Evolutionary conservation across 2,329 filamentous ascomycete genomes (phyloP), one percentile per base, ranked within the genome.

Genomic region (Aspergillus glaucus): DNA sequence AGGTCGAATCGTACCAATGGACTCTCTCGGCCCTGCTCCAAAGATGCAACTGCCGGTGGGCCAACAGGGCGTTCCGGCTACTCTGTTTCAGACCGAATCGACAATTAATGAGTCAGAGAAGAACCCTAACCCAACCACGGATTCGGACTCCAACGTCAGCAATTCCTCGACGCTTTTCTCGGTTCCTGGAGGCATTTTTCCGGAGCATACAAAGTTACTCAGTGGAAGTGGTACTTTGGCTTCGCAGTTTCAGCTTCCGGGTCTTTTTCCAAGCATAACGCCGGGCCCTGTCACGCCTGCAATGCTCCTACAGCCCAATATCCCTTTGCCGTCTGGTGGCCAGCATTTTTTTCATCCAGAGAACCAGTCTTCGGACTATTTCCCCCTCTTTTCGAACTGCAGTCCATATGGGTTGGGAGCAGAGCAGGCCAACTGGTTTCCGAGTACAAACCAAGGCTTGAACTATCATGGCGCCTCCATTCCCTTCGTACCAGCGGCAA

Each of bases 1-100:
- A 19, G 74, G 74, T 7, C 67, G 67, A 37, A 75, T 77, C 24
- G 72, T 77, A 32, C 72, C 73, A n/a, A 73, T 75, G 67, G 62
- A 64, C 32, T 61, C 65, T 28, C 55, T 58, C 17, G 28, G 50
- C 9, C 59, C 67, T 21, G 64, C 63, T 47, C 69, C 72, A 4
- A 62, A 68, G 50, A 67, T 69, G 51, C 62, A 63, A 39, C 54
- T 68, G 34, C 55, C 56, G 7, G 51, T 53, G 19, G 56, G 44
- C 24, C 59, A 51, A 22, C 41, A 50, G 32, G 42, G 48, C 42
- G 26, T 15, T 39, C 40, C 46, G 12, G 8, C 12, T 30, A 43
- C 47, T 9, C 15, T 43, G 19, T 44, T 43, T 17, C 43, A 39
- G 28, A 32, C 30, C 17, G 44, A 46, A 24, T 46, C 48, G 21